These are phyloP conservation scores for Cystobasidium sp. DNA, from an alignment of 1,284 basidiomycete species.

Conservation along the genomic window DNA sequence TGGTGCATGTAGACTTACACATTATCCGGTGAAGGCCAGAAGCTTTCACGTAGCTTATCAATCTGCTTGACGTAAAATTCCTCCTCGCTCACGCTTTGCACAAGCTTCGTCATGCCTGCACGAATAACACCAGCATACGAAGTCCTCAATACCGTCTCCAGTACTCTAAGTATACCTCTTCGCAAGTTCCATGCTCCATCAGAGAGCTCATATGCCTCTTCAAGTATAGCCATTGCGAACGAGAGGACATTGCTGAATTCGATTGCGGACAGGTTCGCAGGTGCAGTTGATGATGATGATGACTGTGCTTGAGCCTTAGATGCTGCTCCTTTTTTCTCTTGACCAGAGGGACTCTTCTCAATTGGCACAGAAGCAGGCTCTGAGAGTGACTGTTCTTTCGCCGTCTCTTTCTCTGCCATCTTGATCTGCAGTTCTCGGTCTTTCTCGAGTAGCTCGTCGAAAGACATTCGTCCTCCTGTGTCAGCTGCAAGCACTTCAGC, in stretches of 20 bases:
- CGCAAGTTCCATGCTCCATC: constrained; percentile 55
- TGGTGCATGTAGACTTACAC: constrained; percentile 16
- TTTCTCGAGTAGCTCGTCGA: constrained; percentile 38
- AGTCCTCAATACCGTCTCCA: constrained; percentile 56
- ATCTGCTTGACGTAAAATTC: constrained; percentile 52
- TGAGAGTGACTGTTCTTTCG: constrained; percentile 6
- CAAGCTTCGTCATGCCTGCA: constrained; percentile 52
- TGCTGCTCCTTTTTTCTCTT: constrained; percentile 2
- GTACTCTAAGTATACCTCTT: constrained; percentile 55
- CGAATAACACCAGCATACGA: constrained; percentile 54
- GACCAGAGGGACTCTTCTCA: neutral
- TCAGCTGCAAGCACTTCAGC: neutral
- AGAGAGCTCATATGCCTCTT: constrained; percentile 56
- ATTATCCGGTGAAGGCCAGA: constrained; percentile 52
- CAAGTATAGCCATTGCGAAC: constrained; percentile 55
- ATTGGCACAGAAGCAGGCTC: neutral
- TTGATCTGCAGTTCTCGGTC: constrained; percentile 26
- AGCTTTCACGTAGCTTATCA: constrained; percentile 47
- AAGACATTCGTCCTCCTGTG: constrained; percentile 29
- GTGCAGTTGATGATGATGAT: neutral
- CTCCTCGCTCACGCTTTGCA: constrained; percentile 50
- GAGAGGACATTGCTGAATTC: constrained; percentile 56
- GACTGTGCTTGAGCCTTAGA: neutral
- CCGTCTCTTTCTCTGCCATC: constrained; percentile 22
- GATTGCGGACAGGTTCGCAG: constrained; percentile 45